Percentiles rank a stretch among this genome's conserved stretches.
phyloP scores from a whole-genome alignment of 2,329 filamentous ascomycete genomes.

The Zelopaecilomyces penicillatus region DNA sequence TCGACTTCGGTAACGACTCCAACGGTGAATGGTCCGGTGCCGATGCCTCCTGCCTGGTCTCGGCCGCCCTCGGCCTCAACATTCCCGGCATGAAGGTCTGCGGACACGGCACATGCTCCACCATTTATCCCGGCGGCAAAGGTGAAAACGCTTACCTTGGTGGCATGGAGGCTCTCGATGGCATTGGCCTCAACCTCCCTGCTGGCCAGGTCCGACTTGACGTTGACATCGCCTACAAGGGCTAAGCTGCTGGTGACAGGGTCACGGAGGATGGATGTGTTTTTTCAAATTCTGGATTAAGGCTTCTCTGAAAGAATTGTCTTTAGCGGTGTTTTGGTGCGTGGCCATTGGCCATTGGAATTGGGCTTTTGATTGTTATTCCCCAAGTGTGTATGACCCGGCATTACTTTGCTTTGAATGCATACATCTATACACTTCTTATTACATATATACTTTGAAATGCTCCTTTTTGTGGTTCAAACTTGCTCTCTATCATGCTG shows the following conservation, averaged over 20 bases:
- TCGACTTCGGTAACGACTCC: constrained; percentile 35
- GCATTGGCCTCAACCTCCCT: constrained; percentile 32
- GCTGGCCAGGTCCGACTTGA: constrained; percentile 19
- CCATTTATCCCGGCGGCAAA: constrained; percentile 26
- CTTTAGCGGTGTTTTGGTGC: constrained; percentile 11
- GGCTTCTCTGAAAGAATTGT: constrained; percentile 2
- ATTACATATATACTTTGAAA: constrained; percentile 7
- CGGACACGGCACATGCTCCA: constrained; percentile 33
- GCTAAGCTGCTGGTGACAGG: constrained; percentile 2
- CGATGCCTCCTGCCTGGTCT: constrained; percentile 42
- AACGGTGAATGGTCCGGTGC: constrained; percentile 43
- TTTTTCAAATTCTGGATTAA: constrained; percentile 3
- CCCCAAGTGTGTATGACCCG: constrained; percentile 2
- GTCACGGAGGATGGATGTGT: not conserved
- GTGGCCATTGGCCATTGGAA: constrained; percentile 2
- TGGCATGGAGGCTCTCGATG: constrained; percentile 29
- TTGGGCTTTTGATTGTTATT: constrained; percentile 4
- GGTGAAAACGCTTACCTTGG: constrained; percentile 30
- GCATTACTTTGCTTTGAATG: constrained; percentile 5
- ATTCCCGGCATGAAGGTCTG: constrained; percentile 31
- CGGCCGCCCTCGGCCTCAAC: constrained; percentile 22
- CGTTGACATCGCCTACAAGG: constrained; percentile 24
- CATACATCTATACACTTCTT: constrained; percentile 9
- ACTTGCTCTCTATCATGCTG: not conserved
- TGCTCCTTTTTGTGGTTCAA: constrained; percentile 4